Base-by-base conservation (phyloP, 192 early-diverging fungal species). In the Diversispora eburnea region DNA sequence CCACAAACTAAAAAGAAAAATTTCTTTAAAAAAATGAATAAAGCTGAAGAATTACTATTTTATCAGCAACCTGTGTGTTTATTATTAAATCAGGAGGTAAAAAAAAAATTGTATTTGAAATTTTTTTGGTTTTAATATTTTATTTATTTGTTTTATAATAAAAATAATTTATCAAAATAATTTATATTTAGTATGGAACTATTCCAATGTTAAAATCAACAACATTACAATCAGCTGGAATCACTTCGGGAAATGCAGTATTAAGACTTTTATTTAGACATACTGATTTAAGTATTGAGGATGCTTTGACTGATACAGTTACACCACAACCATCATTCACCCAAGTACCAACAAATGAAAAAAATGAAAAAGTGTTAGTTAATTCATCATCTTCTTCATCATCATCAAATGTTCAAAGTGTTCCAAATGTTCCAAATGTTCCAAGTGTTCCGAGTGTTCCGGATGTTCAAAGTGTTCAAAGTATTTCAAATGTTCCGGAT, bases 181-280 rank as follows among this genome's bases (percentile, higher is more conserved):
- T 70, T 52, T 22, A 20, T 6, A 22, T 3, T 42, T 74, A 93
- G 83, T 90, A 86, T 67, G 67, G 84, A 0, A 82, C 87, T 0
- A 84, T 88, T 56, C 74, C 80, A 15, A 74, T 75, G 33, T 77
- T 96, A 72, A 84, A 90, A 76, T 75, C 79, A 6, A 94, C 91
- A 0, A 90, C 91, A 55, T 76, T 96, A 8, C 82, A 86, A 42
- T 82, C 85, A 45, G 85, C 88, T 33, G 94, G 93, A 12, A 74
- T 94, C 17, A 78, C 82, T 4, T 80, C 84, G 47, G 93, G 92
- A 49, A 90, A 87, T 72, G 83, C 84, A 7, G 80, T 91, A 46
- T 81, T 94, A 72, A 84, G 93, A 17, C 76, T 96, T 58, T 81
- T 91, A 62, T 91, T 90, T 76, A 77, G 80, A 63, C 82, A 81